Evolutionary conservation across 1,139 yeast species (phyloP).

Genomic region (Blastobotrys malaysiensis): DNA sequence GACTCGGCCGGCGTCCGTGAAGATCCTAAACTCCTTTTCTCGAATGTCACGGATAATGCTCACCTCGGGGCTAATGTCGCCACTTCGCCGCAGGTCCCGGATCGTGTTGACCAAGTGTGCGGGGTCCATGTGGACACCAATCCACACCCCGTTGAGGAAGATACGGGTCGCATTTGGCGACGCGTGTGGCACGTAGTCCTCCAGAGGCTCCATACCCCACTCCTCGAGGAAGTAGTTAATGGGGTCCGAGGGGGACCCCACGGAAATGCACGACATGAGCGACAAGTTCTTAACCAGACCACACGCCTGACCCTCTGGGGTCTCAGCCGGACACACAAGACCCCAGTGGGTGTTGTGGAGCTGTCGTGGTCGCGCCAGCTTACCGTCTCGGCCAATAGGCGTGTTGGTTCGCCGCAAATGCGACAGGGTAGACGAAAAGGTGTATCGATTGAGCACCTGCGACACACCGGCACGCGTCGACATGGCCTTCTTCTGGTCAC

Average conservation of each 20-base stretch:
- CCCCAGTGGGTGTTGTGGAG: slow-evolving; percentile 99
- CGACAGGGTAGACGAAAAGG: slow-evolving; percentile 93
- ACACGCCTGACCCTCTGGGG: slow-evolving; percentile 99
- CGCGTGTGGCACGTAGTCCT: slow-evolving; percentile 90
- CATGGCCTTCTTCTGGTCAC: slow-evolving; percentile 99
- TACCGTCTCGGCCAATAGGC: slow-evolving; percentile 98
- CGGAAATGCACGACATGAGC: slow-evolving; percentile 95
- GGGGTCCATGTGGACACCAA: slow-evolving; percentile 97
- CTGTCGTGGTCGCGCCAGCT: slow-evolving; percentile 97
- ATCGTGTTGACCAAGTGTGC: slow-evolving; percentile 84
- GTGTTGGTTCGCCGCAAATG: slow-evolving; percentile 98
- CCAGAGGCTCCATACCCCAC: slow-evolving; percentile 99
- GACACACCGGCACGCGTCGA: slow-evolving; percentile 98
- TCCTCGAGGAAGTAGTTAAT: slow-evolving; percentile 90
- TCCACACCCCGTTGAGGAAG: slow-evolving; percentile 98
- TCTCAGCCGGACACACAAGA: slow-evolving; percentile 97
- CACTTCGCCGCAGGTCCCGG: slow-evolving; percentile 88
- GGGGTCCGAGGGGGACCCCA: slow-evolving; percentile 96
- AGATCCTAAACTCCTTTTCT: slow-evolving; percentile 90
- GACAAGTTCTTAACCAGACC: slow-evolving; percentile 96
- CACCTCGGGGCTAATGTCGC: slow-evolving; percentile 94
- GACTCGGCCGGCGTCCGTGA: slow-evolving; percentile 98
- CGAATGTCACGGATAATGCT: slow-evolving; percentile 95
- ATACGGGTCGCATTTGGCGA: slow-evolving; percentile 90
- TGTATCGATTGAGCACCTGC: slow-evolving; percentile 95